These are phyloP conservation scores for Gracilaria vermiculophylla DNA, from an alignment of 23 red algal species.

Conservation along the genomic window DNA sequence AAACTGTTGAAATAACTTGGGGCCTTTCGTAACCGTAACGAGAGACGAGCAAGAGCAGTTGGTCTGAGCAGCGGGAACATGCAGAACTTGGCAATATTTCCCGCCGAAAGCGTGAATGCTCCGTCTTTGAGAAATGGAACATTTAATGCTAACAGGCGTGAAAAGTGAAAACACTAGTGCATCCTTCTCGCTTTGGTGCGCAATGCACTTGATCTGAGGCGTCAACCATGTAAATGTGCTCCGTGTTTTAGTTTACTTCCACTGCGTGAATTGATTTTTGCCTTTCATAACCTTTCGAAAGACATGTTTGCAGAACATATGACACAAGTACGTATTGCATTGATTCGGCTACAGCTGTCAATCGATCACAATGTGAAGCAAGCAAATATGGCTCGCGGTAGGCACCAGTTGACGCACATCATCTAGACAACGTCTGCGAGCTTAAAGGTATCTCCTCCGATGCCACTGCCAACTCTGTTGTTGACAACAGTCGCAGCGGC, in stretches of 20 bases:
- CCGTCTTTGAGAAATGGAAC: background rate
- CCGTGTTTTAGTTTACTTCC: background rate
- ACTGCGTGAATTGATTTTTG: background rate
- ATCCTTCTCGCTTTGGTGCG: background rate
- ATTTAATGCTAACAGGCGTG: background rate
- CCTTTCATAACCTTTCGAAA: background rate
- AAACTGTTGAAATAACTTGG: background rate
- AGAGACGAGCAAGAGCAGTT: background rate
- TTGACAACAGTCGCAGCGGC: constrained; percentile 43
- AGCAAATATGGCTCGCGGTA: background rate
- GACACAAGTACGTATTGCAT: background rate
- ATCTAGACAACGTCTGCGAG: constrained; percentile 53
- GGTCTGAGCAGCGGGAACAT: background rate
- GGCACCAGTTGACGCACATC: too few relatives aligned
- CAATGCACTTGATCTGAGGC: background rate
- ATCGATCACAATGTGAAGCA: background rate
- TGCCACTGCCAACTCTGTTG: constrained; percentile 25
- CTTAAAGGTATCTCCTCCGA: constrained; percentile 53
- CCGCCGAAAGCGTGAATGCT: background rate
- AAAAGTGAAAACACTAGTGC: background rate
- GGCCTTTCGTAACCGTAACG: background rate
- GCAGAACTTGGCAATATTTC: background rate
- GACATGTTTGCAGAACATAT: background rate
- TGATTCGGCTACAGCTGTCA: background rate
- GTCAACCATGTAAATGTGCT: background rate